Percentiles rank a stretch among this genome's conserved stretches.
phyloP scores from a whole-genome alignment of 1,284 basidiomycete genomes.

The Stygiomarasmius scandens region DNA sequence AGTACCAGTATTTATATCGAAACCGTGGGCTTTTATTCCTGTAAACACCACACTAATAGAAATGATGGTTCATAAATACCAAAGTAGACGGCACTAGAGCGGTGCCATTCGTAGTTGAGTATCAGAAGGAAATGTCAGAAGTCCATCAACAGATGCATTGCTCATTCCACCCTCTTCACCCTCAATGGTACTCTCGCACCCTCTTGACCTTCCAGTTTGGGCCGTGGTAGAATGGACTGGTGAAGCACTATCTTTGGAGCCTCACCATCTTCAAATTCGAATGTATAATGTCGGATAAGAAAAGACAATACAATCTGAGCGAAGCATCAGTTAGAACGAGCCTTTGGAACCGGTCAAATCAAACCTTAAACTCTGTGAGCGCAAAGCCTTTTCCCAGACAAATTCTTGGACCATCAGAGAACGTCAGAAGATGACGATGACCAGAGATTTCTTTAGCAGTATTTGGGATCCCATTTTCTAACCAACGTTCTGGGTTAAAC shows the following conservation, averaged over 20 bases:
- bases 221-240: not conserved
- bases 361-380: constrained; percentile 44
- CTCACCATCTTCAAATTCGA: constrained; percentile 33
- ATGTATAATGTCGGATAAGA: constrained; percentile 41
- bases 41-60: no score
- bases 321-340: constrained; percentile 10
- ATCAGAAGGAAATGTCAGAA: no score
- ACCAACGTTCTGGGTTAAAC: constrained; percentile 46
- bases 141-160: no score
- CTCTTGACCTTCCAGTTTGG: not conserved
- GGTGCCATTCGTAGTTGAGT: no score
- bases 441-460: constrained; percentile 36
- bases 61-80: no score
- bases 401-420: constrained; percentile 40
- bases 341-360: not conserved
- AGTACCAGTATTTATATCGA: no score
- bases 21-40: no score
- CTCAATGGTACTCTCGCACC: not conserved
- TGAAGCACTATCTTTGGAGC: not conserved
- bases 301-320: constrained; percentile 37
- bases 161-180: not conserved
- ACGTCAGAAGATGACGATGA: constrained; percentile 40
- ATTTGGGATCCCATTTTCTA: constrained; percentile 22
- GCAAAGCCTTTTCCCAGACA: constrained; percentile 48
- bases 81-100: no score